Percentiles rank a stretch among this genome's conserved stretches.
These are phyloP conservation scores for Coffea eugenioides DNA, from an alignment of 257 asterid species.

Conservation along the genomic window DNA sequence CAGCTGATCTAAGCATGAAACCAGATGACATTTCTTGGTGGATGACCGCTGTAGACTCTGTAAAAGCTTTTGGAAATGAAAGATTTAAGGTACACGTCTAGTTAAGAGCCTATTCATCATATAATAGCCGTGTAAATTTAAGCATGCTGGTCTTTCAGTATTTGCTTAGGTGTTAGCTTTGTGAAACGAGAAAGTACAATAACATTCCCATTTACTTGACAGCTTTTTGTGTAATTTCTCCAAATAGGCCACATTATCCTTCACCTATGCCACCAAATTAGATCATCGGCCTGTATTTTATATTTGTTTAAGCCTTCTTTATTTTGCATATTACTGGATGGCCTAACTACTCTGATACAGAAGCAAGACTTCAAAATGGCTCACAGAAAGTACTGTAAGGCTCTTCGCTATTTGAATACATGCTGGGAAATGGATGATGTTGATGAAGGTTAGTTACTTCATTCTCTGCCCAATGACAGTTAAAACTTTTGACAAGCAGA, in stretches of 20 bases:
- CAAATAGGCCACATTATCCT: neutral
- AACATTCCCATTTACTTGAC: neutral
- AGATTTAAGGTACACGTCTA: constrained; percentile 28
- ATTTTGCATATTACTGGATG: neutral
- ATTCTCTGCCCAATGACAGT: neutral
- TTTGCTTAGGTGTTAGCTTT: neutral
- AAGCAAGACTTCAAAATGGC: constrained; percentile 41
- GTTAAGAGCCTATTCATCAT: neutral
- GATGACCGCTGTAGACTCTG: constrained; percentile 31
- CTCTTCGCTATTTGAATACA: constrained; percentile 28
- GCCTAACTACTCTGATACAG: constrained; percentile 16
- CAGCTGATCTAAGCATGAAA: constrained; percentile 35
- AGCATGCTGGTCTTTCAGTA: neutral
- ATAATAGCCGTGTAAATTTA: neutral
- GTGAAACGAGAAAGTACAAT: neutral
- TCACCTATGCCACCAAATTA: neutral
- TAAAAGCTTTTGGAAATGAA: constrained; percentile 40
- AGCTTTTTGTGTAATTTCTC: neutral
- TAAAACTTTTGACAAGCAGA: neutral
- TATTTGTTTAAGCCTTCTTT: neutral
- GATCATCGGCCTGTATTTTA: neutral
- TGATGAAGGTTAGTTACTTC: constrained; percentile 27
- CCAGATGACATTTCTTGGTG: constrained; percentile 40
- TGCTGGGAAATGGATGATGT: constrained; percentile 39
- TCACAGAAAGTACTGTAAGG: constrained; percentile 35